Evolutionary conservation across 2,329 filamentous ascomycete species (phyloP).

Genomic region (Metarhizium brunneum): DNA sequence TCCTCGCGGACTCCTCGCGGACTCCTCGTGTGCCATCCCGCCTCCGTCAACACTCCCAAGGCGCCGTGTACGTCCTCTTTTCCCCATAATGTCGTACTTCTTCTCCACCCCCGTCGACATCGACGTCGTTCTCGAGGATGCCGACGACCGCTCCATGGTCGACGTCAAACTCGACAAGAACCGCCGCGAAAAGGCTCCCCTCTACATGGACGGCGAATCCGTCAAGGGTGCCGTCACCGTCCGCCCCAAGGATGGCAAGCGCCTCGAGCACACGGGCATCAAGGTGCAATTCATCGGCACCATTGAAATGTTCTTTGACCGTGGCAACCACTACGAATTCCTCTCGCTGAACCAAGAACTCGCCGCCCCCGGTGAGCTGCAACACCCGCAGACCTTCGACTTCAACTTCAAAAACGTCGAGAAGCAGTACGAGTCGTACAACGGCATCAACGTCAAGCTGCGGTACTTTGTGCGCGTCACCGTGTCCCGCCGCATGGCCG

Average conservation of each 20-base stretch:
- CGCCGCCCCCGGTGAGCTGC: constrained; percentile 90
- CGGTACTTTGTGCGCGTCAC: constrained; percentile 98
- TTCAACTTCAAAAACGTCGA: constrained; percentile 99
- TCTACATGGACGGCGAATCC: constrained; percentile 97
- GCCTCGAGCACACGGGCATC: constrained; percentile 95
- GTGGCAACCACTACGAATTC: constrained; percentile 98
- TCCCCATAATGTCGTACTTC: constrained; percentile 76
- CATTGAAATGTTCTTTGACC: constrained; percentile 99
- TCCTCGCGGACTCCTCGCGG: not conserved
- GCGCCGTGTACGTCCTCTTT: not conserved
- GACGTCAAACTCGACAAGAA: constrained; percentile 99
- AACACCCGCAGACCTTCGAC: constrained; percentile 96
- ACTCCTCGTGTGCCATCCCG: not conserved
- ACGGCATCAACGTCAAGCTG: constrained; percentile 98
- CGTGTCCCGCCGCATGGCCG: constrained; percentile 91
- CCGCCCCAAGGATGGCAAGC: constrained; percentile 94
- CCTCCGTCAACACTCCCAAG: not conserved
- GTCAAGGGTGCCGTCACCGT: constrained; percentile 95
- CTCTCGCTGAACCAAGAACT: constrained; percentile 94
- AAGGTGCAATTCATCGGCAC: constrained; percentile 99
- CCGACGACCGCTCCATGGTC: constrained; percentile 87
- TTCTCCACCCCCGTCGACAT: constrained; percentile 98
- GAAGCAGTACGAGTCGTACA: constrained; percentile 99
- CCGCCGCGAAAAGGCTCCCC: constrained; percentile 87
- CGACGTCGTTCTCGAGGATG: constrained; percentile 93